Evolutionary conservation across 495 filamentous ascomycete species (phyloP).

Genomic region (Xylaria castorea): DNA sequence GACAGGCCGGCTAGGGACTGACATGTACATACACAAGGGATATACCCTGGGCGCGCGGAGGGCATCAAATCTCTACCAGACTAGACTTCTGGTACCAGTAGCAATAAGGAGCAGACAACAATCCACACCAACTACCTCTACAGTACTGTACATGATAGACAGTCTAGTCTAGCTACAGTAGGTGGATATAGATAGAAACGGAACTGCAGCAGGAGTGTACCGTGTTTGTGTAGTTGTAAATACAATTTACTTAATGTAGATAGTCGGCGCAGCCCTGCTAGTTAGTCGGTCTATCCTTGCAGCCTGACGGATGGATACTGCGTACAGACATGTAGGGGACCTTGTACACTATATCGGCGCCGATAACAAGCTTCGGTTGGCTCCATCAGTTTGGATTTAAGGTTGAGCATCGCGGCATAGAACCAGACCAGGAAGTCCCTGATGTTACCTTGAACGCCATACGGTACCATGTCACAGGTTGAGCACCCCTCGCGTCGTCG

Average conservation of each 20-base stretch:
- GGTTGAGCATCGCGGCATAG: background rate
- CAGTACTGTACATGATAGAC: background rate
- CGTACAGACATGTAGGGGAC: background rate
- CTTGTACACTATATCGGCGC: background rate
- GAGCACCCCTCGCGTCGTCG: background rate
- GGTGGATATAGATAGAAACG: background rate
- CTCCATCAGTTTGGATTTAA: constrained; percentile 11
- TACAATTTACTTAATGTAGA: no score
- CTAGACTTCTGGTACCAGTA: background rate
- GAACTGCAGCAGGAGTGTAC: background rate
- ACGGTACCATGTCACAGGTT: constrained; percentile 1
- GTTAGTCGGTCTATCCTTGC: constrained; percentile 3
- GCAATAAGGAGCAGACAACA: background rate
- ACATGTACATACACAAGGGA: background rate
- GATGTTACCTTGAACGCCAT: constrained; percentile 6
- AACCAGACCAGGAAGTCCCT: background rate
- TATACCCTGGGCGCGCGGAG: background rate
- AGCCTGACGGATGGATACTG: background rate
- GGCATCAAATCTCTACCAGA: background rate
- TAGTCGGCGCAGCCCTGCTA: background rate
- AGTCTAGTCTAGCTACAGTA: background rate
- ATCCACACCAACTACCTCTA: background rate
- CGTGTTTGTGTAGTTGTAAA: no score
- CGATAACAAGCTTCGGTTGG: background rate
- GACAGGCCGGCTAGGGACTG: background rate